Evolutionary conservation across 805 yeast species (phyloP), one percentile per base, ranked within the genome.

Genomic region (Metschnikowia gelsemii): DNA sequence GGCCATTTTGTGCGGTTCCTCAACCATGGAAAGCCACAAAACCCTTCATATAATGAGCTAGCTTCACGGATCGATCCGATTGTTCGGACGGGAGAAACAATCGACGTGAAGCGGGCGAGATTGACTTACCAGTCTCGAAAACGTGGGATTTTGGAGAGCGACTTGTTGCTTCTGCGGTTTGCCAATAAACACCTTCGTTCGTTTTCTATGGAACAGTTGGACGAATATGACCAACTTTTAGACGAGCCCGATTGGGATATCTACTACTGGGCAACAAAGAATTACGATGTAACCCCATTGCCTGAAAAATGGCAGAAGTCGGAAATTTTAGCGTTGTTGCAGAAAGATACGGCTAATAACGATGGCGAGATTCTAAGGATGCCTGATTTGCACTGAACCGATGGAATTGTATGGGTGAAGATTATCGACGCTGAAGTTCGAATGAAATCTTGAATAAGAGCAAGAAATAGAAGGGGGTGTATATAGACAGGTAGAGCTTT

Each of bases 241-340:
- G 95, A 93, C 62, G 95, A 91, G 64, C 79, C 91, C n/a, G 99
- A 93, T 64, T 93, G 99, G 99, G 99, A 93, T 63, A 90, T 93
- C 46, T 93, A 87, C 64, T 93, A 93, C 68, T 91, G 99, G 99
- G 96, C 95, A 19, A 88, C 97, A 2, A 79, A 78, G 51, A 87
- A 90, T 61, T 86, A 68, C 55, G 80, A 78, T 25, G 80, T 86
- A 14, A 86, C 90, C 34, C 95, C 96, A 11, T 72, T 91, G 49
- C 97, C 98, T 12, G 88, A 85, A 29, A 77, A 78, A 58, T 93
- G 96, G 96, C 73, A 80, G 58, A 58, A 83, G 44, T 78, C 86
- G 9, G 67, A 75, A 52, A 69, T 91, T 28, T 72, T 91, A 68
- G 59, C 60, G 40, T 59, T 73, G 65, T 68, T 91, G 48, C 91